These are phyloP conservation scores for Cercospora citrullina DNA, from an alignment of 2,329 filamentous ascomycete genomes.

Conservation along the genomic window DNA sequence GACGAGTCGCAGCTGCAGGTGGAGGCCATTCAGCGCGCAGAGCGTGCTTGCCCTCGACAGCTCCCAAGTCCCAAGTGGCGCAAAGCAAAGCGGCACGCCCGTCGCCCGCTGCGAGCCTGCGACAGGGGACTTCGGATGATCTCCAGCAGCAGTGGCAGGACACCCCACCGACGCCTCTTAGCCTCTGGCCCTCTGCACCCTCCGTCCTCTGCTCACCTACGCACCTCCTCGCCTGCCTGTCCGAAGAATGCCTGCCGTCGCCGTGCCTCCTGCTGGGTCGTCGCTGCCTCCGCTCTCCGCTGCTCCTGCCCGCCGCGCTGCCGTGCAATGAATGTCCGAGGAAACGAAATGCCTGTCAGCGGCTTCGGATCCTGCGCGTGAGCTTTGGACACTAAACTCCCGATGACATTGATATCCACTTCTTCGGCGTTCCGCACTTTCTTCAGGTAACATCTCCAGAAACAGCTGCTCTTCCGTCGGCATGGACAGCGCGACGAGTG, in stretches of 20 bases:
- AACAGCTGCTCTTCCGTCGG: conserved; percentile 14
- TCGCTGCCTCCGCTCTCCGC: not conserved
- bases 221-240: not conserved
- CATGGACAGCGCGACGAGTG: conserved; percentile 25
- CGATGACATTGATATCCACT: conserved; percentile 24
- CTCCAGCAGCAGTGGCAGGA: not conserved
- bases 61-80: not conserved
- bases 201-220: not conserved
- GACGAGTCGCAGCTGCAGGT: conserved; percentile 13
- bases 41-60: too few species aligned
- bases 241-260: not conserved
- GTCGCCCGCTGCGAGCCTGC: not conserved
- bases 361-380: conserved; percentile 4
- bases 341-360: conserved; percentile 15
- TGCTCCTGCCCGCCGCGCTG: not conserved
- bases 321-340: not conserved
- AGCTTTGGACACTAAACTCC: conserved; percentile 9
- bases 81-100: not conserved
- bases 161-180: not conserved
- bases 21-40: conserved; percentile 9
- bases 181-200: not conserved
- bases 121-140: conserved; percentile 10
- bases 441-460: conserved; percentile 15
- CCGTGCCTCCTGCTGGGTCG: not conserved
- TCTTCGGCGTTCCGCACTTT: conserved; percentile 15